Evolutionary conservation across 306 rosid species (phyloP).

Genomic region (Cucurbita argyrosperma): DNA sequence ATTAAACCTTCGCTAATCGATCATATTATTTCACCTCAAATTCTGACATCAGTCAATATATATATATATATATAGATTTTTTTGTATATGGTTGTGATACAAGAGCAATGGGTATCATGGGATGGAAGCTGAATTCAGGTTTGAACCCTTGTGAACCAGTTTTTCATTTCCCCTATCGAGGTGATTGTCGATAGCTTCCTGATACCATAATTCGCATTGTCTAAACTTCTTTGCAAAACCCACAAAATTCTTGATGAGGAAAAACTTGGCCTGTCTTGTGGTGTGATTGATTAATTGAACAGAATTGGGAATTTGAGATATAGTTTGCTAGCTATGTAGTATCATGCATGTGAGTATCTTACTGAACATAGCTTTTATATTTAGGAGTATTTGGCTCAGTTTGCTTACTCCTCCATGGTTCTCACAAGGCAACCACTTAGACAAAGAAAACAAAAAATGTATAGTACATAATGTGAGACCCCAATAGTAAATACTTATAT

Average conservation of each 20-base stretch:
- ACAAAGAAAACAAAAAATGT: no score
- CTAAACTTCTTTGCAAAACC: not conserved
- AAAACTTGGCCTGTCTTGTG: not conserved
- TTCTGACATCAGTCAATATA: not conserved
- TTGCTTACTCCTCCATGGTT: no score
- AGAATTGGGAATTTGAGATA: not conserved
- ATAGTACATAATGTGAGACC: no score
- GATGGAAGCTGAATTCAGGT: not conserved
- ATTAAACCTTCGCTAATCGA: conserved; percentile 12
- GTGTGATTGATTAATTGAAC: not conserved
- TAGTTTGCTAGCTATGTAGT: no score
- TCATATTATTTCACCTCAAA: not conserved
- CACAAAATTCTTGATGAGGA: not conserved
- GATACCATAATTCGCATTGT: not conserved
- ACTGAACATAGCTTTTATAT: no score
- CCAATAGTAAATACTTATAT: no score
- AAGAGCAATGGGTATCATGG: not conserved
- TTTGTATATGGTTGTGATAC: not conserved
- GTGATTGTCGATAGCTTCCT: not conserved
- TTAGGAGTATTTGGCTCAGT: no score
- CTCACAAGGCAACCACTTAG: no score
- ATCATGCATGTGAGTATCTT: no score
- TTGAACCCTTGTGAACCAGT: not conserved
- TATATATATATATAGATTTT: not conserved
- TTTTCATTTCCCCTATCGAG: not conserved